A percentile compares a stretch with the other conserved stretches of the same genome.
phyloP scores from a whole-genome alignment of 345 rosid genomes.

The Salix arbutifolia region DNA sequence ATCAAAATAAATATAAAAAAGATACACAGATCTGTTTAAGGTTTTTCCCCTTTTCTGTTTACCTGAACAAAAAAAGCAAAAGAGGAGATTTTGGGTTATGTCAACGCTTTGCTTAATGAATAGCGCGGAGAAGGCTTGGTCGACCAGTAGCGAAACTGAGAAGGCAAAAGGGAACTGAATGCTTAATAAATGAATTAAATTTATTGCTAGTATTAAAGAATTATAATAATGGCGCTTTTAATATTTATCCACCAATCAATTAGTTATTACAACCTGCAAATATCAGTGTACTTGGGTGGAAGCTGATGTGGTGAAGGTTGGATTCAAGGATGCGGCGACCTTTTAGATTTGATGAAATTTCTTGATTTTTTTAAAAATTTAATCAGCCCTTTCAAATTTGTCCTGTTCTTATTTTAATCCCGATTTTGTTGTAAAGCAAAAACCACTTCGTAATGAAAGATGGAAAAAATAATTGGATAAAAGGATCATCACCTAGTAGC shows the following conservation, averaged over 20 bases:
- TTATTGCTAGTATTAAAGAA: neutral
- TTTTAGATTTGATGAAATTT: neutral
- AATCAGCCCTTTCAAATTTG: neutral
- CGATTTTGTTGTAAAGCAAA: neutral
- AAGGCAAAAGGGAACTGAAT: neutral
- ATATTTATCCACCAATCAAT: neutral
- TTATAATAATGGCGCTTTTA: neutral
- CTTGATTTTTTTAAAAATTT: neutral
- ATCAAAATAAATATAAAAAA: neutral
- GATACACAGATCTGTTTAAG: constrained; percentile 22
- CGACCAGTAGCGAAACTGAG: constrained; percentile 3
- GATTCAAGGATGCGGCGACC: neutral
- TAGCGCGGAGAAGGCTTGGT: neutral
- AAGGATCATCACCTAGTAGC: neutral
- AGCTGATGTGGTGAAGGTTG: neutral
- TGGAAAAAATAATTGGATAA: neutral
- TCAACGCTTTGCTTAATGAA: constrained; percentile 7
- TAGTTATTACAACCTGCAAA: neutral
- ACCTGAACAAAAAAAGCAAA: constrained; percentile 1
- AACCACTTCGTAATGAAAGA: neutral
- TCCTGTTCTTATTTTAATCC: neutral
- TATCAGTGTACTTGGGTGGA: neutral
- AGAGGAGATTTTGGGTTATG: neutral
- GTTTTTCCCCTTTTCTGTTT: neutral
- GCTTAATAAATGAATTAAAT: neutral